phyloP scores from a whole-genome alignment of 2,329 filamentous ascomycete genomes.

The Colletotrichum orbiculare region DNA sequence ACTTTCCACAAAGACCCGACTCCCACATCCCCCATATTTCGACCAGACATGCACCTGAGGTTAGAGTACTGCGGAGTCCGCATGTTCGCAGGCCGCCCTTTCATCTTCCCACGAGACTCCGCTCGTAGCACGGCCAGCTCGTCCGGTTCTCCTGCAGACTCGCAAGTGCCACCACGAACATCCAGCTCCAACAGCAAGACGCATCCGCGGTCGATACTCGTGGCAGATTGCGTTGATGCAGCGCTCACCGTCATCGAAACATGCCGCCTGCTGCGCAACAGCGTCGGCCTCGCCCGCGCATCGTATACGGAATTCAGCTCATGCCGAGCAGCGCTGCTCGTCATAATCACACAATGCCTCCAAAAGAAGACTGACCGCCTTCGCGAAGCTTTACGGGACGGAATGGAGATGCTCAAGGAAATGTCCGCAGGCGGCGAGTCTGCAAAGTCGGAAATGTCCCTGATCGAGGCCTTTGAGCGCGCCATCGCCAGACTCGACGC shows the following conservation, averaged over 20 bases:
- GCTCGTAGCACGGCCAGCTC: conserved; percentile 45
- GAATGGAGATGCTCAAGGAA: conserved; percentile 61
- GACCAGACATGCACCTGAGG: conserved; percentile 61
- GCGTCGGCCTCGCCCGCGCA: conserved; percentile 63
- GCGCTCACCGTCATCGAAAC: conserved; percentile 62
- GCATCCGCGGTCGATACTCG: conserved; percentile 52
- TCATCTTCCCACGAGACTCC: conserved; percentile 55
- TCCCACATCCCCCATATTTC: conserved; percentile 53
- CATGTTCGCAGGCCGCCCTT: conserved; percentile 65
- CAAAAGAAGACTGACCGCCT: conserved; percentile 52
- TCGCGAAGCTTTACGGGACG: conserved; percentile 58
- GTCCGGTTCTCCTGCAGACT: conserved; percentile 43
- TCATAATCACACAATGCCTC: conserved; percentile 54
- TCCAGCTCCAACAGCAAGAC: conserved; percentile 36
- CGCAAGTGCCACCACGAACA: conserved; percentile 39
- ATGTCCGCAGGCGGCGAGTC: conserved; percentile 65
- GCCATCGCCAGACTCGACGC: conserved; percentile 58
- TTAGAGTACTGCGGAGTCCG: conserved; percentile 64
- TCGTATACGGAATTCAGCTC: conserved; percentile 68
- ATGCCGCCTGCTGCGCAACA: conserved; percentile 59
- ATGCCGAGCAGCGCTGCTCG: conserved; percentile 63
- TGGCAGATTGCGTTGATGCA: conserved; percentile 63
- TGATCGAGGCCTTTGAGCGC: conserved; percentile 63
- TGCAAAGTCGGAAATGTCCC: conserved; percentile 62
- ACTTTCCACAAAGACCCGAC: conserved; percentile 51